phyloP scores from a whole-genome alignment of 2,329 filamentous ascomycete genomes.

The Trichoderma sp. region DNA sequence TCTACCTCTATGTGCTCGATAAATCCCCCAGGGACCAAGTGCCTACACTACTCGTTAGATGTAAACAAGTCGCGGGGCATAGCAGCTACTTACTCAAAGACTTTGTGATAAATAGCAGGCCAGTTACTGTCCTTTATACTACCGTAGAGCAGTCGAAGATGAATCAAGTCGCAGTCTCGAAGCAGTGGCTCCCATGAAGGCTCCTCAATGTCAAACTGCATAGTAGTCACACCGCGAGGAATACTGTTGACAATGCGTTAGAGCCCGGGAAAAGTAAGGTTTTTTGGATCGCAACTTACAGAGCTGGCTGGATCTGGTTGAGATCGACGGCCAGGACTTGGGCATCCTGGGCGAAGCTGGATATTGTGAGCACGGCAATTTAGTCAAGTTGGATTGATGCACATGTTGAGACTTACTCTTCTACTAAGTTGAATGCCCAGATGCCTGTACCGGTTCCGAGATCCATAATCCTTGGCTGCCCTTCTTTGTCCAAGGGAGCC shows the following conservation, averaged over 20 bases:
- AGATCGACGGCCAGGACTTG: constrained; percentile 40
- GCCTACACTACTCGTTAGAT: constrained; percentile 46
- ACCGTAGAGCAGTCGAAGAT: constrained; percentile 75
- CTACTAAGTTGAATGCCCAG: constrained; percentile 84
- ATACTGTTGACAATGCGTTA: constrained; percentile 52
- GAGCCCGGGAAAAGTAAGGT: background rate
- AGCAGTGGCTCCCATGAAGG: constrained; percentile 53
- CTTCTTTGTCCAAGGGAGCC: constrained; percentile 21
- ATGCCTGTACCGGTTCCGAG: constrained; percentile 86
- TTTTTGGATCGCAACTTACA: constrained; percentile 29
- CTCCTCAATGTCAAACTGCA: constrained; percentile 73
- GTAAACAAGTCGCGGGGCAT: background rate
- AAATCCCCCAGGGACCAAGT: constrained; percentile 73
- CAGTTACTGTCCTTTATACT: constrained; percentile 67
- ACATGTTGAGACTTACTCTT: constrained; percentile 49
- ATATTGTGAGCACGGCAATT: constrained; percentile 1
- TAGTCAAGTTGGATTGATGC: background rate
- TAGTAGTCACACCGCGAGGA: constrained; percentile 53
- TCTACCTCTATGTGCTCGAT: constrained; percentile 92
- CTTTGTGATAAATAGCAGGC: constrained; percentile 69
- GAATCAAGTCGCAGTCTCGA: constrained; percentile 73
- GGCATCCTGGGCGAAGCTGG: constrained; percentile 27
- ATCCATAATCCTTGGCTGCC: constrained; percentile 50
- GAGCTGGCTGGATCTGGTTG: constrained; percentile 39
- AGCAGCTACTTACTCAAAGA: constrained; percentile 54